Percentiles rank a stretch among this genome's conserved stretches.
phyloP scores from a whole-genome alignment of 78 protist species.

The Dictyostelium firmibasis region DNA sequence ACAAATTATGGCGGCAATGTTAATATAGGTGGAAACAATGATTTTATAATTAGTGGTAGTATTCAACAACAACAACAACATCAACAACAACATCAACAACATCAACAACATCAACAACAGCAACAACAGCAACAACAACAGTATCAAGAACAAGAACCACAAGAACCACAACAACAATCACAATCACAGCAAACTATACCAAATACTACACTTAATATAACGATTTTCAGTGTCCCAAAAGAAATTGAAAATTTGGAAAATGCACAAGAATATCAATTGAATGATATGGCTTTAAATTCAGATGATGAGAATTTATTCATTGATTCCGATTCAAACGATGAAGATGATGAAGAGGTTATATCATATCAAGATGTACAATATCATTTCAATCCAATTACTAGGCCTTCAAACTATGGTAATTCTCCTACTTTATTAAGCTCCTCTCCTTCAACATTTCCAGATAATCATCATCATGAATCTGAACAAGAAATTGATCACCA shows the following conservation, averaged over 20 bases:
- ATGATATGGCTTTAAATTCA: constrained; percentile 50
- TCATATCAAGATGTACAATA: background rate
- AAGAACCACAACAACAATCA: background rate
- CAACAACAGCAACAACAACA: background rate
- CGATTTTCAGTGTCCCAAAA: constrained; percentile 60
- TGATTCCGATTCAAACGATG: constrained; percentile 64
- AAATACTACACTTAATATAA: constrained; percentile 18
- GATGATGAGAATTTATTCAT: constrained; percentile 73
- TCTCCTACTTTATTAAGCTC: background rate
- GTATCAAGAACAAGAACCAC: background rate
- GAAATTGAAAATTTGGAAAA: constrained; percentile 63
- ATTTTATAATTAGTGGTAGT: background rate
- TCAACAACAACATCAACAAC: background rate
- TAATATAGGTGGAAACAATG: background rate
- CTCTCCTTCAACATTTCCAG: background rate
- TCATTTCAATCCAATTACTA: background rate
- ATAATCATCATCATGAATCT: background rate
- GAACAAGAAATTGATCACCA: background rate
- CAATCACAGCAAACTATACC: background rate
- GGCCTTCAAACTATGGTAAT: background rate
- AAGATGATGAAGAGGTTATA: constrained; percentile 54
- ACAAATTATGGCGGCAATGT: background rate
- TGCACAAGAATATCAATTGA: constrained; percentile 76
- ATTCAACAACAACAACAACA: background rate
- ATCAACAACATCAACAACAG: background rate